A percentile compares a stretch with the other conserved stretches of the same genome.
Evolutionary conservation across 2,329 filamentous ascomycete species (phyloP).

Genomic region (Trichoderma pleuroti): DNA sequence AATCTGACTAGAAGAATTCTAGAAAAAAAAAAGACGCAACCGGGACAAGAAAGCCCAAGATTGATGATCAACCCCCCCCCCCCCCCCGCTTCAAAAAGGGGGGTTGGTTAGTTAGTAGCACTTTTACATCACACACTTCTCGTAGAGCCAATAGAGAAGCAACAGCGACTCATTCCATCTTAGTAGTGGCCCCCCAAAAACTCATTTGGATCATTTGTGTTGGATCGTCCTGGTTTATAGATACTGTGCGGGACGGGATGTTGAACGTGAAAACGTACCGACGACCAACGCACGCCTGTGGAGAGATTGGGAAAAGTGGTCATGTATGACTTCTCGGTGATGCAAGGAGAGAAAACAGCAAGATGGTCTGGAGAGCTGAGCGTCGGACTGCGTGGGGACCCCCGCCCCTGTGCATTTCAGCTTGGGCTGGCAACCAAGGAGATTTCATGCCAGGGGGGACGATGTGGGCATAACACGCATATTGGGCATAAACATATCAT

Average conservation of each 20-base stretch:
- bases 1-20: not conserved
- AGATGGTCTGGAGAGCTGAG: not conserved
- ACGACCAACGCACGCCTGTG: not conserved
- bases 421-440: not conserved
- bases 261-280: not conserved
- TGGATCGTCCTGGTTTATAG: not conserved
- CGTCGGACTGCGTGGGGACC: not conserved
- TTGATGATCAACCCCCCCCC: not conserved
- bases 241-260: not conserved
- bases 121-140: not conserved
- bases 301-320: not conserved
- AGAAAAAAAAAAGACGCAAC: not conserved
- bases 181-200: not conserved
- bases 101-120: not conserved
- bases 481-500: not conserved
- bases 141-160: not conserved
- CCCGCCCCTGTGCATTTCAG: conserved; percentile 12
- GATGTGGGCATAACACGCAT: not conserved
- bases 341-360: not conserved
- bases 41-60: not conserved
- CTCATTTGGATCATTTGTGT: not conserved
- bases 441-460: not conserved
- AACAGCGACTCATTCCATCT: not conserved
- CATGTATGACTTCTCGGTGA: not conserved
- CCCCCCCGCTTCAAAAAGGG: not conserved